Base-by-base conservation (phyloP, 805 yeast genomes). In the Suhomyces sp. region DNA sequence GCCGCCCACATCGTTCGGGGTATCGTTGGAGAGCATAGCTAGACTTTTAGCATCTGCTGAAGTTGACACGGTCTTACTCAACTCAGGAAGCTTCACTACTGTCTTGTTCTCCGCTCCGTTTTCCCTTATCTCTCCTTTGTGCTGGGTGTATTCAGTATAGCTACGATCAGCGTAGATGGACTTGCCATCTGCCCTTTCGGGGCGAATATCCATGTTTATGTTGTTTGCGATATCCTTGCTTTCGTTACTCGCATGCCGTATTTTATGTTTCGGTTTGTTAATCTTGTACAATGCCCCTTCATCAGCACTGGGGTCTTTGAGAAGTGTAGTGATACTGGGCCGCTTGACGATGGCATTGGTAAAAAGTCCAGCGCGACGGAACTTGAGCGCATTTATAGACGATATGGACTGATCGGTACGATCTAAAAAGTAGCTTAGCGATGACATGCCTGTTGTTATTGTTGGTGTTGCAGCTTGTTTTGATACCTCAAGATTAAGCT, bases 311-410 rank as follows among this genome's bases (percentile, higher is more conserved):
- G 86, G 82, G 63, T 85, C 90, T 57, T 85, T 73, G 19, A 85
- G 67, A n/a, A 85, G 67, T 19, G 75, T 68, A 2, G 85, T 82
- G 51, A 84, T 83, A 25, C 75, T 73, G 10, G 83, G 82, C 46
- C 72, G 67, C 22, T 75, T 67, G 8, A 82, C 73, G 15, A 84
- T 68, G 2, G 90, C 85, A 59, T 85, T 85, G 39, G 86, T 81
- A 64, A 85, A 85, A 3, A 83, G 77, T 0, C 89, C 89, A 0
- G 87, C 82, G 0, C 78, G 73, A 19, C 75, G 65, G 63, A 85
- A 85, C 50, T 80, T 69, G 3, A 78, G 71, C 8, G 70, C 63
- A 22, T 71, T 65, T 8, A 82, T 62, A 1, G 77, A 69, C n/a
- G 70, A 72, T 4, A 73, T 60, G 47, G 77, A 65, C 44, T 69